Percentiles rank a stretch among this genome's conserved stretches.
phyloP scores from a whole-genome alignment of 164 flowering plant species.

The Chimonanthus salicifolius region DNA sequence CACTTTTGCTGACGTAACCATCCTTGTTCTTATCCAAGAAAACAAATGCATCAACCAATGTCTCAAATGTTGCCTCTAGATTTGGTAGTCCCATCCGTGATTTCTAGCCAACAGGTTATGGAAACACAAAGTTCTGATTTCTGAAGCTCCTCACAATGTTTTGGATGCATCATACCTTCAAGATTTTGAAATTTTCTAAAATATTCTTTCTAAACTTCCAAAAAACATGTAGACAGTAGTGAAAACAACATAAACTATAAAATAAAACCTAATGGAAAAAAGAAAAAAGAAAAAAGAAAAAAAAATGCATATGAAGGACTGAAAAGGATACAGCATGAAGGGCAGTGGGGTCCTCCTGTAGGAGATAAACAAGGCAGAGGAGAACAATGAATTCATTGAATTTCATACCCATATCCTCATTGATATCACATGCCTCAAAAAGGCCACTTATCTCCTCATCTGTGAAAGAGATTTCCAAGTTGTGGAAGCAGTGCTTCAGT shows the following conservation, averaged over 20 bases:
- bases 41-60: conserved; percentile 83
- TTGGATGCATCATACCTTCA: too few relatives aligned
- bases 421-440: conserved; percentile 82
- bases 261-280: neutral
- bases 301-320: neutral
- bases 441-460: conserved; percentile 84
- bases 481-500: conserved; percentile 62
- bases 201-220: too few relatives aligned
- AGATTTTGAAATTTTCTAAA: too few relatives aligned
- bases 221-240: too few relatives aligned
- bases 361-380: conserved; percentile 91
- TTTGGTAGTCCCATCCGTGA: conserved; percentile 66
- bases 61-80: conserved; percentile 76
- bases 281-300: neutral
- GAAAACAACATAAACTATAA: neutral
- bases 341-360: conserved; percentile 61
- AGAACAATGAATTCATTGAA: conserved; percentile 95
- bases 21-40: conserved; percentile 94
- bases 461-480: conserved; percentile 58
- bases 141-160: neutral
- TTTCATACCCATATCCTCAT: conserved; percentile 65
- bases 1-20: conserved; percentile 92
- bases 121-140: conserved; percentile 12
- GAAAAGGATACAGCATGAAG: conserved; percentile 53
- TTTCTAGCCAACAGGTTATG: conserved; percentile 53